Evolutionary conservation across 2,329 filamentous ascomycete species (phyloP), one percentile per base, ranked within the genome.

Genomic region (Penicillium sp.): DNA sequence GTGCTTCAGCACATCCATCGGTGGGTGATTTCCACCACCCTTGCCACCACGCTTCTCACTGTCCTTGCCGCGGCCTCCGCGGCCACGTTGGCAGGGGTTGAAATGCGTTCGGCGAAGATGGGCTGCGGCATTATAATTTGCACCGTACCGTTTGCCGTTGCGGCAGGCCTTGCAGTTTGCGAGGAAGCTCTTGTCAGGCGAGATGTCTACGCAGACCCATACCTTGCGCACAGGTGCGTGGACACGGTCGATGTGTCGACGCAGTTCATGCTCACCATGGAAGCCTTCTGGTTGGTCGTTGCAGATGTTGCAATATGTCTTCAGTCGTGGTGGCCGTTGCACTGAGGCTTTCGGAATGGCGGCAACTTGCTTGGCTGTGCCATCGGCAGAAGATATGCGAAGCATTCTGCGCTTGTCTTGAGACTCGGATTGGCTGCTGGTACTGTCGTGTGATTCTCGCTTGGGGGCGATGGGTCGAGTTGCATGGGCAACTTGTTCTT

Each of bases 71-170:
- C 83, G 75, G 8, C 83, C 84, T 19, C 82, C 75, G n/a, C 76
- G 71, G 18, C 75, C 76, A 19, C 76, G 77, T 68, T 84, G 83
- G 62, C 83, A 81, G 1, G 84, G 87, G 68, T 89, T 90, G 80
- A 97, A 97, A 71, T 97, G 93, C 0, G 89, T 88, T 46, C 93
- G 87, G 37, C 92, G 84, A 8, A 97, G 82, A 70, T 97, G 93
- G 0, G 92, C 93, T 0, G 92, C 92, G 0, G 92, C 93, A 66
- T 97, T 97, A 76, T 97, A 97, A 76, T 97, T 94, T 14, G 90
- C 90, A 3, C 89, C 89, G 65, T 97, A 97, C 54, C 84, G 83
- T 78, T 96, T 97, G 51, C 82, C 77, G 40, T 82, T 82, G 45
- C 81, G 83, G 72, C 93, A 97, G 44, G 89, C 84, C 74, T 96